Percentiles rank a stretch among this genome's conserved stretches.
Evolutionary conservation across 495 filamentous ascomycete species (phyloP).

Genomic region (Annulohypoxylon bovei): DNA sequence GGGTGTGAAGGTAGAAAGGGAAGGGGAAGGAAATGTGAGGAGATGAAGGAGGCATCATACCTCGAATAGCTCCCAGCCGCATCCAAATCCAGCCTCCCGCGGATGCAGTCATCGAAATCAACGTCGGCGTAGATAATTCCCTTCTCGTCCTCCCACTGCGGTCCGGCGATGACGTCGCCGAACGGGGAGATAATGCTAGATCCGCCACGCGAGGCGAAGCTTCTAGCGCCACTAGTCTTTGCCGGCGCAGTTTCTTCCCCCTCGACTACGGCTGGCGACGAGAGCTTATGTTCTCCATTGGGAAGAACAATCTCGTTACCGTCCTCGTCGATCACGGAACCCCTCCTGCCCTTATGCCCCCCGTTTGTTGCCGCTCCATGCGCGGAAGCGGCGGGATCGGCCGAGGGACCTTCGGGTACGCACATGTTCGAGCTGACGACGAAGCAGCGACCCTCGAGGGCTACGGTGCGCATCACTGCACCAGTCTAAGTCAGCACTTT

Average conservation of each 20-base stretch:
- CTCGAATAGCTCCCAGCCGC: slow-evolving; percentile 81
- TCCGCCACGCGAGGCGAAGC: slow-evolving; percentile 75
- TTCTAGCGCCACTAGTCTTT: slow-evolving; percentile 31
- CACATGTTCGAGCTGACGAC: slow-evolving; percentile 92
- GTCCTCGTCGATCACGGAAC: slow-evolving; percentile 57
- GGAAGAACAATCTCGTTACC: slow-evolving; percentile 59
- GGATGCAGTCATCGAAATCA: slow-evolving; percentile 63
- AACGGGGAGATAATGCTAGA: slow-evolving; percentile 83
- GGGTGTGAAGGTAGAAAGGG: background rate
- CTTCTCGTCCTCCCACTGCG: slow-evolving; percentile 81
- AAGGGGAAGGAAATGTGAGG: background rate
- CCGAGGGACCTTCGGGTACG: slow-evolving; percentile 50
- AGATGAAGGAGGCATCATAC: slow-evolving; percentile 36
- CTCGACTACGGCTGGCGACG: slow-evolving; percentile 5
- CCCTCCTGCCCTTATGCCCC: slow-evolving; percentile 26
- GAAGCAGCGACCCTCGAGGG: slow-evolving; percentile 81
- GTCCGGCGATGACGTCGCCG: slow-evolving; percentile 80
- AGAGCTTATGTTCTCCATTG: background rate
- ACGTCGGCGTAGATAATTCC: slow-evolving; percentile 59
- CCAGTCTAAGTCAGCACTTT: background rate
- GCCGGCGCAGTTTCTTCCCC: background rate
- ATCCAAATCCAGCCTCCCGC: slow-evolving; percentile 70
- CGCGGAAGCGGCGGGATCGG: background rate
- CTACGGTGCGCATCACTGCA: slow-evolving; percentile 74
- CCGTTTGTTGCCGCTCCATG: background rate